These are phyloP conservation scores for Ceratocystis variospora DNA, from an alignment of 2,329 filamentous ascomycete genomes.

Conservation along the genomic window DNA sequence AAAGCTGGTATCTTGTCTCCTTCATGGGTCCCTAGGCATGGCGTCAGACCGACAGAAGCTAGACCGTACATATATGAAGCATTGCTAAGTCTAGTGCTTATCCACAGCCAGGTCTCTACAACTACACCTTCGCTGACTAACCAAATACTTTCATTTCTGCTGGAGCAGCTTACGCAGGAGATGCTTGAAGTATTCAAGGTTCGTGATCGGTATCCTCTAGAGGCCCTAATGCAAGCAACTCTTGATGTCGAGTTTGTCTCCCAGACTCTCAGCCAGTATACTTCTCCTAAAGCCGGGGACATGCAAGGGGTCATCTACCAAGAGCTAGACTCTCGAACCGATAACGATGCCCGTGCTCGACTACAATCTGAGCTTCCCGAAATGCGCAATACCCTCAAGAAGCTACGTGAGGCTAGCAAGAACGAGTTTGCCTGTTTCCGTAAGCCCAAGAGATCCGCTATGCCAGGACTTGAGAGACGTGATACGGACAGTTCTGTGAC, in stretches of 20 bases:
- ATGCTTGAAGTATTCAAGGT: conserved; percentile 69
- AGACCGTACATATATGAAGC: conserved; percentile 81
- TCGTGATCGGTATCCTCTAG: conserved; percentile 55
- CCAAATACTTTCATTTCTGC: conserved; percentile 71
- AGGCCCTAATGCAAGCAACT: conserved; percentile 88
- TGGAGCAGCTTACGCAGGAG: conserved; percentile 66
- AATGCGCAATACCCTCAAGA: conserved; percentile 78
- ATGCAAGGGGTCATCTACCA: conserved; percentile 84
- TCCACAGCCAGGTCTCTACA: conserved; percentile 80
- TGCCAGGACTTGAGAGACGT: conserved; percentile 16
- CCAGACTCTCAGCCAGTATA: conserved; percentile 83
- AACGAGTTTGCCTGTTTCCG: conserved; percentile 81
- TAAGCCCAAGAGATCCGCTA: conserved; percentile 38
- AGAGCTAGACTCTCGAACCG: conserved; percentile 76
- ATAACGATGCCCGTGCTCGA: conserved; percentile 65
- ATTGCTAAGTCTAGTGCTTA: conserved; percentile 71
- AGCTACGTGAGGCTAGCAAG: conserved; percentile 63
- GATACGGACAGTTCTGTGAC: conserved; percentile 13
- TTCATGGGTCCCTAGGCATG: conserved; percentile 52
- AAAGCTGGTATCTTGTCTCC: conserved; percentile 55
- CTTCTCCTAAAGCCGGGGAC: conserved; percentile 65
- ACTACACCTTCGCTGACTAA: conserved; percentile 62
- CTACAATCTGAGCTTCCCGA: conserved; percentile 80
- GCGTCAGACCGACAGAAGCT: conserved; percentile 54
- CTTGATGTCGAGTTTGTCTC: conserved; percentile 94